phyloP scores from a whole-genome alignment of 441 rosid genomes.

The Syzygium malaccense region DNA sequence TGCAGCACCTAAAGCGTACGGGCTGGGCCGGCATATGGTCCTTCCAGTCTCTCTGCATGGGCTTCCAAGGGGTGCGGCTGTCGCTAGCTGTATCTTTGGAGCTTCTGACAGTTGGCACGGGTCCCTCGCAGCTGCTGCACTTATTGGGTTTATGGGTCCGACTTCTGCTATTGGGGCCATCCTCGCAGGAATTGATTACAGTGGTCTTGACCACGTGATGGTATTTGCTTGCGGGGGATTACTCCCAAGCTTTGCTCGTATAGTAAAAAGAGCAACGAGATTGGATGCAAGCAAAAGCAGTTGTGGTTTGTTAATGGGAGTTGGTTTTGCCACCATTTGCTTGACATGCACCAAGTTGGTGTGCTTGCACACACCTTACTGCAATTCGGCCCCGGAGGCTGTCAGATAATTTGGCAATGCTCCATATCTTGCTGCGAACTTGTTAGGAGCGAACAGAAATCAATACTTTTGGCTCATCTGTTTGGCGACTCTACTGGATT shows the following conservation, averaged over 20 bases:
- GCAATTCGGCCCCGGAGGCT: constrained; percentile 98
- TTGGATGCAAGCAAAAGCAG: constrained; percentile 56
- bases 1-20: constrained; percentile 96
- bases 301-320: constrained; percentile 58
- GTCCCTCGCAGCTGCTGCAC: constrained; percentile 76
- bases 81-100: constrained; percentile 91
- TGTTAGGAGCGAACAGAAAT: neutral
- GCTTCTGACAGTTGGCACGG: constrained; percentile 94
- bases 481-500: neutral
- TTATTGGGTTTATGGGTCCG: constrained; percentile 88
- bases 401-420: constrained; percentile 38
- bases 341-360: constrained; percentile 76
- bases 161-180: constrained; percentile 88
- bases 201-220: constrained; percentile 92
- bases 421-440: neutral
- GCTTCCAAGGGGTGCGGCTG: constrained; percentile 98
- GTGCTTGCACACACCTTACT: constrained; percentile 94
- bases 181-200: constrained; percentile 85
- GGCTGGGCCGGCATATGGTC: constrained; percentile 92
- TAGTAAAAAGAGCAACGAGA: constrained; percentile 48
- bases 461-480: neutral
- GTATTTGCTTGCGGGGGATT: constrained; percentile 87
- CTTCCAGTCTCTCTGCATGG: constrained; percentile 96
- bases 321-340: constrained; percentile 66
- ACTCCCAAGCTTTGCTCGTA: constrained; percentile 60